A percentile compares a stretch with the other conserved stretches of the same genome.
phyloP scores from a whole-genome alignment of 768 basidiomycete species.

The Crucibulum laeve region DNA sequence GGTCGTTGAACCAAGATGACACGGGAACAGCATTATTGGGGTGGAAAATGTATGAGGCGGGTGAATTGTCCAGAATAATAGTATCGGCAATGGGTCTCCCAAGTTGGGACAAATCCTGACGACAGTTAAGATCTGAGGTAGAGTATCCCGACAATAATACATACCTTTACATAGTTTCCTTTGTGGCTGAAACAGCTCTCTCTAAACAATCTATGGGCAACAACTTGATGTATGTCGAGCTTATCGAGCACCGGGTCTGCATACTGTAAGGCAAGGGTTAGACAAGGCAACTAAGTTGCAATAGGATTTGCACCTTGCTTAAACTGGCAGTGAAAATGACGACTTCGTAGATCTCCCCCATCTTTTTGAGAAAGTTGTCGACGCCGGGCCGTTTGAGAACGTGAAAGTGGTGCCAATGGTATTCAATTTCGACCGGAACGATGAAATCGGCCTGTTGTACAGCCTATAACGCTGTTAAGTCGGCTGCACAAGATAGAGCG shows the following conservation, averaged over 20 bases:
- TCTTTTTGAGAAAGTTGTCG: slow-evolving; percentile 91
- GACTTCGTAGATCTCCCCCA: slow-evolving; percentile 97
- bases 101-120: slow-evolving; percentile 92
- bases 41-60: slow-evolving; percentile 98
- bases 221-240: slow-evolving; percentile 87
- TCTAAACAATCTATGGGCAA: slow-evolving; percentile 90
- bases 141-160: slow-evolving; percentile 7
- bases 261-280: slow-evolving; percentile 49
- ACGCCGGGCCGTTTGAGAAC: slow-evolving; percentile 98
- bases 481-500: neutral
- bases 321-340: slow-evolving; percentile 99
- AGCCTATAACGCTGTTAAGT: slow-evolving; percentile 45
- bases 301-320: slow-evolving; percentile 69
- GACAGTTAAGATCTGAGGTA: slow-evolving; percentile 1
- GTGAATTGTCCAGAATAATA: slow-evolving; percentile 98
- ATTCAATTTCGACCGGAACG: slow-evolving; percentile 98
- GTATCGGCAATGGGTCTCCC: slow-evolving; percentile 91
- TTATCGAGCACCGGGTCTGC: slow-evolving; percentile 98
- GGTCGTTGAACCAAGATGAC: slow-evolving; percentile 99
- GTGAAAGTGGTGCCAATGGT: slow-evolving; percentile 97
- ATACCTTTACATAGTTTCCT: slow-evolving; percentile 98
- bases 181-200: slow-evolving; percentile 99
- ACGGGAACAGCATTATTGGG: slow-evolving; percentile 99
- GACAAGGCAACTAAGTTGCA: neutral
- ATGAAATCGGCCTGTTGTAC: slow-evolving; percentile 94